Evolutionary conservation across 495 filamentous ascomycete genomes (phyloP).

Genomic region (Penicillium bialowiezense): DNA sequence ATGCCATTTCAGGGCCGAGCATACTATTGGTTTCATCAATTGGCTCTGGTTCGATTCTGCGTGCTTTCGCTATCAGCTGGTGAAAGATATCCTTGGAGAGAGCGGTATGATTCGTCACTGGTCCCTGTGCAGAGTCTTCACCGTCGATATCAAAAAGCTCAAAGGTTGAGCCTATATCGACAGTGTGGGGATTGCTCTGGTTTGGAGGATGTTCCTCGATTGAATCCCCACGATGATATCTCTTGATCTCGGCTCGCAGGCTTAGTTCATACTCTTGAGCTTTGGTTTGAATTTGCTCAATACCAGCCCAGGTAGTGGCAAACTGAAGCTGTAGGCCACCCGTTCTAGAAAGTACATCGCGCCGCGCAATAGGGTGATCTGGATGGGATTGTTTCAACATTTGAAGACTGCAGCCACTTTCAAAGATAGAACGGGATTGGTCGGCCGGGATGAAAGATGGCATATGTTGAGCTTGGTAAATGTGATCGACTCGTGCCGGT

Average conservation of each 20-base stretch:
- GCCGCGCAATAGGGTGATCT: conserved; percentile 68
- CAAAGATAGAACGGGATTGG: conserved; percentile 64
- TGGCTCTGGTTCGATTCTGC: conserved; percentile 5
- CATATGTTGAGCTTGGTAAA: conserved; percentile 57
- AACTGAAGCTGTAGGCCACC: conserved; percentile 61
- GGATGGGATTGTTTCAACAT: conserved; percentile 71
- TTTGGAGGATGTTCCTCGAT: neutral
- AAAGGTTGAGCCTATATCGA: conserved; percentile 21
- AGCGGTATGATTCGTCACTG: conserved; percentile 22
- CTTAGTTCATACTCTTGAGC: conserved; percentile 58
- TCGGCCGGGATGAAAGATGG: conserved; percentile 67
- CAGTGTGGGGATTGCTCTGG: neutral
- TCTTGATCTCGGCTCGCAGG: conserved; percentile 41
- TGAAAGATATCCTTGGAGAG: conserved; percentile 30
- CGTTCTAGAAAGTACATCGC: conserved; percentile 40
- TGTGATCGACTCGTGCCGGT: conserved; percentile 54
- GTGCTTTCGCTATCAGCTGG: conserved; percentile 21
- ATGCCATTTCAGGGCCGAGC: conserved; percentile 69
- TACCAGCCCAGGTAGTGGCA: conserved; percentile 73
- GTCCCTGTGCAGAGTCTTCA: conserved; percentile 17
- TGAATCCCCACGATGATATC: conserved; percentile 27
- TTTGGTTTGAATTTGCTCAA: conserved; percentile 59
- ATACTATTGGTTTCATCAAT: conserved; percentile 6
- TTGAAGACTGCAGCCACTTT: conserved; percentile 73
- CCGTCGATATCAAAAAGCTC: conserved; percentile 42